Evolutionary conservation across 2,329 filamentous ascomycete genomes (phyloP), one percentile per base, ranked within the genome.

Genomic region (Atkinsonella texensis): DNA sequence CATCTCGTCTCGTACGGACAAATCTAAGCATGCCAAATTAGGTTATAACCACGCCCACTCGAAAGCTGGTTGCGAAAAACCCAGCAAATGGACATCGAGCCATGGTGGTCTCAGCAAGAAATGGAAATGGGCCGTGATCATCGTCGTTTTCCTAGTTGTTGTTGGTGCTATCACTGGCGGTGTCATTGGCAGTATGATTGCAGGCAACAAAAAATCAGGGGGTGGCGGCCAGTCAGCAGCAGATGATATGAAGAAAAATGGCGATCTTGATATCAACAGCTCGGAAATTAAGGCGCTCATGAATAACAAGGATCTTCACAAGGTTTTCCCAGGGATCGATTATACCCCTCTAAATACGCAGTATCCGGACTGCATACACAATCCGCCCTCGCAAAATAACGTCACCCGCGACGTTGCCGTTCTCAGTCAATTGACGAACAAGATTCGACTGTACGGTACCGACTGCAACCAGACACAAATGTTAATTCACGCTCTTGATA

Each of bases 401-500:
- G 76, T 97, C 57, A 97, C 93, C 0, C 82, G 88, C 50, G 91
- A 97, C 64, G 73, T 96, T 53, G 91, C 93, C 1, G 84, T 96
- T 10, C 80, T 97, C 49, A 89, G 87, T 12, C 89, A 95, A 65
- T 74, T 97, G 43, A 95, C 89, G 54, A 90, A 95, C 64, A 84
- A 83, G 3, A 79, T 97, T 46, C 84, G 91, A 8, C 75, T 96
- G 1, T 97, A 97, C 65, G 91, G 91, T 48, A 97, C 89, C 12
- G 91, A 97, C 70, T 97, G 91, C 76, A 96, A 96, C 68, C 91
- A 97, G 69, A 97, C 91, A 0, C 80, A 95, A 67, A 93, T 97
- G 86, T 80, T 94, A 1, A 73, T 97, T 9, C 84, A 93, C 60
- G 84, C 90, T 18, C 84, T 97, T 59, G 75, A 87, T 52, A 77